A percentile compares a stretch with the other conserved stretches of the same genome.
phyloP scores from a whole-genome alignment of 2,329 filamentous ascomycete genomes.

The Talaromyces sp. region DNA sequence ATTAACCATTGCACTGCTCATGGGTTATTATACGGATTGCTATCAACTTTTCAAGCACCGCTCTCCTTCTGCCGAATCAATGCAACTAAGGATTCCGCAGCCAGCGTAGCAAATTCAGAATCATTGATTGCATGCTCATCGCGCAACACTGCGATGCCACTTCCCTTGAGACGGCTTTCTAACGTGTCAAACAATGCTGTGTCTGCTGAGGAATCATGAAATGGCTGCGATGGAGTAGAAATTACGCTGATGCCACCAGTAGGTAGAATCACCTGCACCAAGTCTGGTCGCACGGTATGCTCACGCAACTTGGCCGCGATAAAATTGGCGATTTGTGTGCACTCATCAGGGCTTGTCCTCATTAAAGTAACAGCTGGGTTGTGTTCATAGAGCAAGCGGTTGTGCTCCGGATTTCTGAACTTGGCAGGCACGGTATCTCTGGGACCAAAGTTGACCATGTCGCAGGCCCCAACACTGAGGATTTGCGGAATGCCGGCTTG shows the following conservation, averaged over 20 bases:
- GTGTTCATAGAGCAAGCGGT: slow-evolving; percentile 57
- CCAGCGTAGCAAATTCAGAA: slow-evolving; percentile 21
- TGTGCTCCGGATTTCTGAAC: slow-evolving; percentile 31
- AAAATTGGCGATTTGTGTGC: slow-evolving; percentile 49
- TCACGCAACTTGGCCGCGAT: slow-evolving; percentile 52
- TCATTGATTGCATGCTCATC: slow-evolving; percentile 37
- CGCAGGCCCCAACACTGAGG: slow-evolving; percentile 52
- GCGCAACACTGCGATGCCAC: slow-evolving; percentile 47
- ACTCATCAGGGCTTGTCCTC: slow-evolving; percentile 58
- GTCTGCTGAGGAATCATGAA: slow-evolving; percentile 49
- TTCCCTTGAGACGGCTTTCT: slow-evolving; percentile 45
- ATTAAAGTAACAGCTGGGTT: slow-evolving; percentile 65
- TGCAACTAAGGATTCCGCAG: slow-evolving; percentile 20
- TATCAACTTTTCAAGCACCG: background rate
- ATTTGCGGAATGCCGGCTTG: slow-evolving; percentile 55
- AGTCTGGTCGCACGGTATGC: slow-evolving; percentile 33
- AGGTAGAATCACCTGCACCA: slow-evolving; percentile 57
- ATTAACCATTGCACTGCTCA: background rate
- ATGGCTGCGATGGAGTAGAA: slow-evolving; percentile 50
- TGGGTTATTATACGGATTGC: background rate
- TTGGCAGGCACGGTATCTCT: slow-evolving; percentile 51
- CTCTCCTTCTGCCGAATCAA: slow-evolving; percentile 14
- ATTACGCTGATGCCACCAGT: slow-evolving; percentile 59
- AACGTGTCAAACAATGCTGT: slow-evolving; percentile 46
- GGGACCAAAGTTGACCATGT: slow-evolving; percentile 64